Base-by-base conservation (phyloP, 2,329 filamentous ascomycete species). In the Waltergamsia citrina region DNA sequence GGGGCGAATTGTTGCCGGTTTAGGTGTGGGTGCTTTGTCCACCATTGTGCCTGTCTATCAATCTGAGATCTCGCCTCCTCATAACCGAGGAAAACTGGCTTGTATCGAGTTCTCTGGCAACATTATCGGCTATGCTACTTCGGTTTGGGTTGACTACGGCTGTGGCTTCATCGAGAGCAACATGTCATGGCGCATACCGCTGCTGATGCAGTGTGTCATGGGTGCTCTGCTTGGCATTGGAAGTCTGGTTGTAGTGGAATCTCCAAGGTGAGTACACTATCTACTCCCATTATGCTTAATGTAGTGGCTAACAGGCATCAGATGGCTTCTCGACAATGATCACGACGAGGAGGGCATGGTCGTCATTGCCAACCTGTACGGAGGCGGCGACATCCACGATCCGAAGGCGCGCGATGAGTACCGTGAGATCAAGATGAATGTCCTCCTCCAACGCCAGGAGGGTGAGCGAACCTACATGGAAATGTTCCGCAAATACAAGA, bases 51-150 rank as follows among this genome's bases (percentile, higher is more conserved):
- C 88, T 1, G 83, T 94, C 29, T 94, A 94, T 53, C 87, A 94
- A 54, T 90, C 87, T 29, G 88, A 94, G 54, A 94, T 94, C 50
- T 95, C 90, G 28, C 92, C 92, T 32, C 87, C 92, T 5, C 92
- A 98, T 53, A 96, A 94, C 58, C 75, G 92, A 49, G 92, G 92
- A 42, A 93, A 92, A 61, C 71, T 98, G 41, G 92, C 90, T 17
- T 96, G 92, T 57, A 96, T 98, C 45, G 92, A 98, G 57, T 98
- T 96, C 52, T 90, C 90, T 0, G 92, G 92, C 35, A 98, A 98
- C 59, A 94, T 98, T 42, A 81, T 85, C 40, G 92, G 92, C 21
- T 98, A 98, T 55, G 82, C 90, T 35, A 87, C 86, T 34, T 96
- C 90, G 47, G 90, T 96, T 16, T 98, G 92, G 92, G 90, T 96